These are phyloP conservation scores for Podospora bellae-mahoneyi DNA, from an alignment of 495 filamentous ascomycete genomes.

Conservation along the genomic window DNA sequence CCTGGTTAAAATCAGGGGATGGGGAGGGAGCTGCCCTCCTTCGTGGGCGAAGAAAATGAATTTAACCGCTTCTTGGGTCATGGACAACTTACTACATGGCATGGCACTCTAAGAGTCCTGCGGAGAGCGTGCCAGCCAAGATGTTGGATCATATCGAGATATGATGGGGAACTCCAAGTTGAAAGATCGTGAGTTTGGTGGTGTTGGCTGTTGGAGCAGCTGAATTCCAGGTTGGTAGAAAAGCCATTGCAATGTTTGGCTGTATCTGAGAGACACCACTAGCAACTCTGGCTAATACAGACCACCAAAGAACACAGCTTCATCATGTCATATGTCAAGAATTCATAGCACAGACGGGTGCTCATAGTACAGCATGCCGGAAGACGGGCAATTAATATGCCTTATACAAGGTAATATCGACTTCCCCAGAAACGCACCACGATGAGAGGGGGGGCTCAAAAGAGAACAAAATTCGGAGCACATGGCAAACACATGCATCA, in stretches of 20 bases:
- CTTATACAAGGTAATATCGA: not conserved
- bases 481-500: not conserved
- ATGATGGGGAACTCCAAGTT: not conserved
- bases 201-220: not conserved
- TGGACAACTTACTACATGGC: not conserved
- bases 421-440: not conserved
- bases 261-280: not conserved
- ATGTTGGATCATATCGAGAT: not conserved
- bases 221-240: not conserved
- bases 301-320: not conserved
- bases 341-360: not conserved
- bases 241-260: not conserved
- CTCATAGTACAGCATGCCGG: not conserved
- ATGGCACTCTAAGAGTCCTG: not conserved
- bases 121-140: not conserved
- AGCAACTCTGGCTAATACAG: not conserved
- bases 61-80: not conserved
- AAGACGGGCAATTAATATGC: not conserved
- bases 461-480: not conserved
- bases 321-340: not conserved
- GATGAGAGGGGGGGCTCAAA: not conserved
- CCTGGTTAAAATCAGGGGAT: not conserved
- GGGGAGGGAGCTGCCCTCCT: not conserved
- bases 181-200: not conserved
- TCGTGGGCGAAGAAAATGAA: not conserved